Conservation (phyloP, 2,329 filamentous ascomycete species). For the Reticulascus tulasneorum region DNA sequence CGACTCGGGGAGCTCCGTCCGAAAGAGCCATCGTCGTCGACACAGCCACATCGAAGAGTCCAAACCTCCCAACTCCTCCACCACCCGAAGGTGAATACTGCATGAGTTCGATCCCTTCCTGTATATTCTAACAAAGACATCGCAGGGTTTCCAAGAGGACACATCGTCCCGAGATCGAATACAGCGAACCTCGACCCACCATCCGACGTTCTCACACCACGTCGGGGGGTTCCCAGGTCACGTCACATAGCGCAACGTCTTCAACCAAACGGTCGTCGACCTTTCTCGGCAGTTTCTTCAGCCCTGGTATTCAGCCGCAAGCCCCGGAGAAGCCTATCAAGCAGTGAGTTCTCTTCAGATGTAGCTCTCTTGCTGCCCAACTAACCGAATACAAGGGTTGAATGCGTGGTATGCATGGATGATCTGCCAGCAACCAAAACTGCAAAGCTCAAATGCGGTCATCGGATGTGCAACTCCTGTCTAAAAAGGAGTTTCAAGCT, state of each 20-base stretch:
- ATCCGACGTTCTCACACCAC: slow-evolving; percentile 11
- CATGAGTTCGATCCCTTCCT: no score
- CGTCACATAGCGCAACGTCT: slow-evolving; percentile 13
- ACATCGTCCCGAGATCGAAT: slow-evolving; percentile 6
- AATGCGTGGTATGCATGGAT: slow-evolving; percentile 71
- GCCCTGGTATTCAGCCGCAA: slow-evolving; percentile 9
- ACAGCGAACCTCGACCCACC: slow-evolving; percentile 4
- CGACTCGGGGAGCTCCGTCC: slow-evolving; percentile 6
- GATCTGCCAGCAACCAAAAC: slow-evolving; percentile 60
- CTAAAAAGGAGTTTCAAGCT: slow-evolving; percentile 70
- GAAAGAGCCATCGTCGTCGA: slow-evolving; percentile 7
- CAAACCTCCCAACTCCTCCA: slow-evolving; percentile 7
- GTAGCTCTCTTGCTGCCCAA: slow-evolving; percentile 6
- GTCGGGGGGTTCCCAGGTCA: slow-evolving; percentile 12
- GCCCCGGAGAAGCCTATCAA: slow-evolving; percentile 21
- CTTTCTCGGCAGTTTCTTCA: slow-evolving; percentile 6
- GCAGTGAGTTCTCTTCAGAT: slow-evolving; percentile 18
- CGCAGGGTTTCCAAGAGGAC: no score
- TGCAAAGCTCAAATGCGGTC: slow-evolving; percentile 71
- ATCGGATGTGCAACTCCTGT: slow-evolving; percentile 77
- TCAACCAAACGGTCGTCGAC: slow-evolving; percentile 8
- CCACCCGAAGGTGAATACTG: no score
- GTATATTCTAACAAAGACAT: no score
- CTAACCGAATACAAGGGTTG: slow-evolving; percentile 44
- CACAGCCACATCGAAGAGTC: slow-evolving; percentile 5